Evolutionary conservation across 164 flowering plant species (phyloP).

Genomic region (Vitis rupestris): DNA sequence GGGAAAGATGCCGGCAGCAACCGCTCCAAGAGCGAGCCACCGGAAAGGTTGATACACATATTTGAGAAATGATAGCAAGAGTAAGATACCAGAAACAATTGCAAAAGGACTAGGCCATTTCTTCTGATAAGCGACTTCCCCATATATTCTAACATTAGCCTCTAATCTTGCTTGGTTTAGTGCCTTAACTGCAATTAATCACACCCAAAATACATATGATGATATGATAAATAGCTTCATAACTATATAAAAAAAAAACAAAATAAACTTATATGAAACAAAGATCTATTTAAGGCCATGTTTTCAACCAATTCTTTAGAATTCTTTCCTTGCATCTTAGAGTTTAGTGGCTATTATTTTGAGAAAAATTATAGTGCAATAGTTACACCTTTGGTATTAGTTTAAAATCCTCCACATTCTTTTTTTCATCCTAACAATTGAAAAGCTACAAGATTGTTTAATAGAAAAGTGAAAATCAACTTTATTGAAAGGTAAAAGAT

Average conservation of each 20-base stretch:
- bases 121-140: conserved; percentile 32
- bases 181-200: conserved; percentile 56
- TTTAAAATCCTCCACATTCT: too few relatives aligned
- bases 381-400: too few relatives aligned
- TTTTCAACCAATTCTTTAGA: too few relatives aligned
- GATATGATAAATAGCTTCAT: not conserved
- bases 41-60: conserved; percentile 51
- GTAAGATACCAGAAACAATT: conserved; percentile 54
- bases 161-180: conserved; percentile 80
- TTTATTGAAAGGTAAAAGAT: too few relatives aligned
- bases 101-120: conserved; percentile 85
- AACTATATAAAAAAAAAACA: not conserved
- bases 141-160: conserved; percentile 62
- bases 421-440: too few relatives aligned
- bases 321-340: too few relatives aligned
- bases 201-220: not conserved
- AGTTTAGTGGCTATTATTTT: too few relatives aligned
- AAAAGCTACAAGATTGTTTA: too few relatives aligned
- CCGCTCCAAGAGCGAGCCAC: conserved; percentile 73
- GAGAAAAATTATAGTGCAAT: too few relatives aligned
- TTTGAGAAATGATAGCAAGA: conserved; percentile 49
- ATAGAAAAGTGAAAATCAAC: too few relatives aligned
- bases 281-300: too few relatives aligned
- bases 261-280: not conserved
- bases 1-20: conserved; percentile 61